Evolutionary conservation across 257 asterid species (phyloP), one percentile per base, ranked within the genome.

Genomic region (Lavandula angustifolia): DNA sequence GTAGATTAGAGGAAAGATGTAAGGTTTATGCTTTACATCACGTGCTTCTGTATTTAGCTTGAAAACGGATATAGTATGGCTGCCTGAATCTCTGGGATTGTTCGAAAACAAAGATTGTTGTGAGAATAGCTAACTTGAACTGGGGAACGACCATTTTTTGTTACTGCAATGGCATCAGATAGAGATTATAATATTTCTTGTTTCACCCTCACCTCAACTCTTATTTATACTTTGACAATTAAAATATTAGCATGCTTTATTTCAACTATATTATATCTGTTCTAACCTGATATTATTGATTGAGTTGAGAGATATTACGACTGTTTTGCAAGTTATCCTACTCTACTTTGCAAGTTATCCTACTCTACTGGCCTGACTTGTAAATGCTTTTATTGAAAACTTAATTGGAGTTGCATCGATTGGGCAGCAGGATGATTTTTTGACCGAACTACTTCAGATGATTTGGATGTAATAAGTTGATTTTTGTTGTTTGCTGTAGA

Each of bases 401-500:
- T n/a, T n/a, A n/a, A n/a, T n/a, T 60, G 32, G 68, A 34, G 17
- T 32, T 68, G 54, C 46, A 63, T 55, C 31, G 2, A 49, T 44
- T 6, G 40, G 27, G 6, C 38, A 34, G 60, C 53, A 32, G 37
- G 65, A 8, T 59, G 53, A 56, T 43, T 44, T 13, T 6, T 16
- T 12, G n/a, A 38, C 38, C 49, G 51, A 53, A 61, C 43, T 52
- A 63, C 63, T 74, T n/a, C n/a, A n/a, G n/a, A n/a, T n/a, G n/a
- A n/a, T n/a, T 66, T 73, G 57, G 56, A 38, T 16, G 31, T 52
- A 60, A 41, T 60, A 55, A 33, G 61, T 66, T 75, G 59, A 61
- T 70, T n/a, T 76, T 64, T 60, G 66, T 63, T 37, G 46, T 67
- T 22, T 78, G 54, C 58, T 83, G 67, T 92, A 94, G 97, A 81